Evolutionary conservation across 2,329 filamentous ascomycete species (phyloP), one percentile per base, ranked within the genome.

Genomic region (Diaporthe destruens): DNA sequence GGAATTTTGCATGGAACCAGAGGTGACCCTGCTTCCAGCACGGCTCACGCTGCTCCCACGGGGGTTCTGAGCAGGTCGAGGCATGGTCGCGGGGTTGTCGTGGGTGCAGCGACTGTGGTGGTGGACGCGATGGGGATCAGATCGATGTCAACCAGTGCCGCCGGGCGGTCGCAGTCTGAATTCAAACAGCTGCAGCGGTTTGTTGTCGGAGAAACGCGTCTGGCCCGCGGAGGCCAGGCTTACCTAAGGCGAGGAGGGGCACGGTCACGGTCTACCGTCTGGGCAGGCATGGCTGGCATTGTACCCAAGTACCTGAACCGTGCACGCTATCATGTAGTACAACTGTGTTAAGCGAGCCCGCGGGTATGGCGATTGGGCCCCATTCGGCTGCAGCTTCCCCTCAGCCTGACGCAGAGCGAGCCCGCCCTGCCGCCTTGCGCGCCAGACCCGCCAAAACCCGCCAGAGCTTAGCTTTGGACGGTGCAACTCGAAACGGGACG

Each of bases 21-120:
- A 86, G 23, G 84, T 83, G 53, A 83, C 82, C 80, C 85, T 85
- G 78, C 81, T 83, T 69, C 79, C 75, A 68, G 75, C 75, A 49
- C 75, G 75, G 74, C 75, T 75, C 76, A 42, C 82, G 77, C 63
- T 84, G 77, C 84, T 86, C 68, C 85, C 80, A 76, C 88, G 88
- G 75, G 87, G 85, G 44, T 81, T 83, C 78, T 90, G 87, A 72
- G 87, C 86, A 76, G 90, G 87, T 78, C 88, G 87, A 84, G 88
- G 86, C 88, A 90, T 90, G 72, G 78, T 74, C 75, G 49, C 56
- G 75, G 75, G 73, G 72, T 77, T 70, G 67, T 75, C 75, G 76
- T 72, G 47, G 39, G 63, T 14, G 34, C 34, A 75, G 74, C 71
- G 74, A 71, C 68, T 76, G 69, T 63, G 73, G 75, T 51, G 32